These are phyloP conservation scores for Circinella umbellata DNA, from an alignment of 371 early-diverging fungal species.

Conservation along the genomic window DNA sequence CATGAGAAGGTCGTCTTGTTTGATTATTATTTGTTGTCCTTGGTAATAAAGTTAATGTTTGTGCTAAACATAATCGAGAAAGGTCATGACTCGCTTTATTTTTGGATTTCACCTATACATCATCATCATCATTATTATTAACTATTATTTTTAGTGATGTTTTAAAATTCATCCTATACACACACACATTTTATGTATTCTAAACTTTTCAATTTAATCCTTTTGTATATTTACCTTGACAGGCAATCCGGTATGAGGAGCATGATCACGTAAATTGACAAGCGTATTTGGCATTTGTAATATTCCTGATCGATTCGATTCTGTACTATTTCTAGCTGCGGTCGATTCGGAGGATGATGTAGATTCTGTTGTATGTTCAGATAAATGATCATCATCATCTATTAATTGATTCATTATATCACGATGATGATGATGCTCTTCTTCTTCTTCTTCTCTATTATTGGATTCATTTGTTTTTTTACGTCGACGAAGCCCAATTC, in stretches of 20 bases:
- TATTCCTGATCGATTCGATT: slow-evolving; percentile 14
- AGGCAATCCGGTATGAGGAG: slow-evolving; percentile 17
- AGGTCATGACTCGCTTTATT: slow-evolving; percentile 12
- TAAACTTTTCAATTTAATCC: too few species aligned
- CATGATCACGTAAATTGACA: slow-evolving; percentile 3
- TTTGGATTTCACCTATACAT: slow-evolving; percentile 18
- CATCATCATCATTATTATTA: too few species aligned
- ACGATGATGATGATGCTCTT: neutral
- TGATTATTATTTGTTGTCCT: neutral
- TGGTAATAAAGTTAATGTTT: slow-evolving; percentile 9
- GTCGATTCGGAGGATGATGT: slow-evolving; percentile 13
- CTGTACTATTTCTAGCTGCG: slow-evolving; percentile 13
- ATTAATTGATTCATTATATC: neutral
- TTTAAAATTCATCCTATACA: too few species aligned
- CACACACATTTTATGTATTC: too few species aligned
- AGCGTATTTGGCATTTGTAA: neutral
- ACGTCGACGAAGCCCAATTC: slow-evolving; percentile 15
- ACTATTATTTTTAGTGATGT: too few species aligned
- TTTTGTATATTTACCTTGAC: slow-evolving; percentile 11
- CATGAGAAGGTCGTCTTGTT: slow-evolving; percentile 18
- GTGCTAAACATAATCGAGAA: slow-evolving; percentile 12
- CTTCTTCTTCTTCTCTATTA: slow-evolving; percentile 3
- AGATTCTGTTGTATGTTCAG: slow-evolving; percentile 10
- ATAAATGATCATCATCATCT: slow-evolving; percentile 10
- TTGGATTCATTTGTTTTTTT: slow-evolving; percentile 13